Conservation (phyloP, 768 basidiomycete genomes). For the Tricholoma furcatifolium region DNA sequence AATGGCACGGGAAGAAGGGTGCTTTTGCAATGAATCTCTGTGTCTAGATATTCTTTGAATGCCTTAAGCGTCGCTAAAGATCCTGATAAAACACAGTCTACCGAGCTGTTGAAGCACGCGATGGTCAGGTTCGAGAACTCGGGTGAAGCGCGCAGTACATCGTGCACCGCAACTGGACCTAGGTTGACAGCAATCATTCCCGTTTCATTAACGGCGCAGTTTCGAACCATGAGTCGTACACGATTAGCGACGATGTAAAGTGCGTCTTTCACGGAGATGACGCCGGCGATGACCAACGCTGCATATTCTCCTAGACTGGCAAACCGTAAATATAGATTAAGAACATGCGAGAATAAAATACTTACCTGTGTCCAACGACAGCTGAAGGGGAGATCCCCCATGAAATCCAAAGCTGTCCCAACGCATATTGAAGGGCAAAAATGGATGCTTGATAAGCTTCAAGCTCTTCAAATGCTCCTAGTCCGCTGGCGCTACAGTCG, state of each 20-base stretch:
- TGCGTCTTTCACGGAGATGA: constrained; percentile 55
- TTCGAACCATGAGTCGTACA: constrained; percentile 52
- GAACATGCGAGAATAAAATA: constrained; percentile 2
- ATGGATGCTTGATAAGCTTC: constrained; percentile 53
- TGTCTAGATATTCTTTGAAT: constrained; percentile 42
- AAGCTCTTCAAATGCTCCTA: constrained; percentile 33
- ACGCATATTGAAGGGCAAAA: constrained; percentile 61
- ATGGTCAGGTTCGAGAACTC: constrained; percentile 40
- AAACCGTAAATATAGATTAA: constrained; percentile 4
- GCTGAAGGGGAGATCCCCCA: constrained; percentile 66
- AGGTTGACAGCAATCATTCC: constrained; percentile 64
- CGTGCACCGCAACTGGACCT: constrained; percentile 29
- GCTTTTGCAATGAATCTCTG: constrained; percentile 33
- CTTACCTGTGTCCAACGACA: constrained; percentile 73
- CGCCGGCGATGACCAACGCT: constrained; percentile 62
- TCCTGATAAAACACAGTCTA: constrained; percentile 61
- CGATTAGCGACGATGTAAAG: constrained; percentile 57
- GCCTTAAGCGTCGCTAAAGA: constrained; percentile 38
- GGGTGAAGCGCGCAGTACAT: constrained; percentile 30
- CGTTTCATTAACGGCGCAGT: constrained; percentile 41
- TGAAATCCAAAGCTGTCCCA: constrained; percentile 62
- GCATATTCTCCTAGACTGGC: constrained; percentile 74
- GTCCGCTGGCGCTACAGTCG: constrained; percentile 15
- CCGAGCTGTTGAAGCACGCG: constrained; percentile 62
- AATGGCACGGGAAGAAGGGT: constrained; percentile 52